Conservation (phyloP, 1,284 basidiomycete species). For the Ceratobasidium sp. region DNA sequence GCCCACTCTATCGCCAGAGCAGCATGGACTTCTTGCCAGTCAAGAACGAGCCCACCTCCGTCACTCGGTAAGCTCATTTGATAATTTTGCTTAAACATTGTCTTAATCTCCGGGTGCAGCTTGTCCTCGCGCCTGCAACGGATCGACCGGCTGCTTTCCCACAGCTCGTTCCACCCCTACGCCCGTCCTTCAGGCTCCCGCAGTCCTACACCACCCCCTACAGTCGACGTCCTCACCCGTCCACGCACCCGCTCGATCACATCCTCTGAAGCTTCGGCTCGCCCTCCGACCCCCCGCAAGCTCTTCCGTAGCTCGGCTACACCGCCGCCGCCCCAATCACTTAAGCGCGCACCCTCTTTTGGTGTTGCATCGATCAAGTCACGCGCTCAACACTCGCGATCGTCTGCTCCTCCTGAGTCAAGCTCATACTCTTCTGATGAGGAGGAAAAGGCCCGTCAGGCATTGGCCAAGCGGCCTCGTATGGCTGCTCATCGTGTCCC, state of each 20-base stretch:
- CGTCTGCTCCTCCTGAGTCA: conserved; percentile 58
- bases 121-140: conserved; percentile 72
- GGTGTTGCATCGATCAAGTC: conserved; percentile 52
- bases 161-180: conserved; percentile 49
- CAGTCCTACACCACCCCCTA: conserved; percentile 46
- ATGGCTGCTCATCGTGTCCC: conserved; percentile 47
- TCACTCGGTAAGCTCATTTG: conserved; percentile 68
- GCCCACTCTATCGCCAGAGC: conserved; percentile 70
- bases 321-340: conserved; percentile 46
- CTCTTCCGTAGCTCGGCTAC: conserved; percentile 38
- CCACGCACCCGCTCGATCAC: conserved; percentile 54
- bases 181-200: conserved; percentile 51
- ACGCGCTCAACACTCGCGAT: conserved; percentile 61
- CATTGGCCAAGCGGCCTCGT: conserved; percentile 67
- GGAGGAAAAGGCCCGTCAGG: conserved; percentile 69
- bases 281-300: conserved; percentile 15
- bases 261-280: conserved; percentile 47
- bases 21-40: conserved; percentile 82
- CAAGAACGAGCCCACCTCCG: conserved; percentile 61
- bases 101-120: conserved; percentile 53
- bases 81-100: conserved; percentile 55
- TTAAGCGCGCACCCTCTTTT: conserved; percentile 57
- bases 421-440: conserved; percentile 67
- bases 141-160: conserved; percentile 53
- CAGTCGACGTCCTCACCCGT: conserved; percentile 44